Conservation (phyloP, 2,329 filamentous ascomycete species). For the Epichloe sp. region DNA sequence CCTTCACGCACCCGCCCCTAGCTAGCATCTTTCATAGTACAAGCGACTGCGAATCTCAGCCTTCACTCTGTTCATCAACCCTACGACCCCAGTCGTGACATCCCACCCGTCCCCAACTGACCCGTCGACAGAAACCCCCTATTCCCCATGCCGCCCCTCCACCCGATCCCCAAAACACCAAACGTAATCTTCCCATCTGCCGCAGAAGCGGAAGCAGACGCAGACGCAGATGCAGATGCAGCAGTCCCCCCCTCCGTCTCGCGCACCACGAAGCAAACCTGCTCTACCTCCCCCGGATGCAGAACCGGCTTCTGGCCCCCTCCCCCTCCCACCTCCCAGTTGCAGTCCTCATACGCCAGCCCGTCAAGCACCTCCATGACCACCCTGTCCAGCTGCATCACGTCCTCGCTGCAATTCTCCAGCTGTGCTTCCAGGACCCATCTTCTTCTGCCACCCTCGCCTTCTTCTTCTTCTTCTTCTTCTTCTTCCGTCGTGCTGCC, state of each 20-base stretch:
- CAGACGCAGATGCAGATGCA: slow-evolving; percentile 9
- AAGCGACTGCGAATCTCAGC: too few species aligned
- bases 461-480: not conserved
- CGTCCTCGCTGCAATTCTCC: slow-evolving; percentile 81
- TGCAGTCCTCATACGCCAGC: slow-evolving; percentile 39
- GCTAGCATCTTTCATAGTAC: too few species aligned
- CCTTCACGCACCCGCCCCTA: too few species aligned
- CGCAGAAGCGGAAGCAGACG: slow-evolving; percentile 24
- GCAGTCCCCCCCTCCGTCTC: slow-evolving; percentile 26
- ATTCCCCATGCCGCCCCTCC: slow-evolving; percentile 84
- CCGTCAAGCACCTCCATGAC: slow-evolving; percentile 39
- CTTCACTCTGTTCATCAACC: too few species aligned
- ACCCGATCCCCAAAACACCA: slow-evolving; percentile 74
- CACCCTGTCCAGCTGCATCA: slow-evolving; percentile 63
- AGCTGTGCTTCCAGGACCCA: slow-evolving; percentile 89
- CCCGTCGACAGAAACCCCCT: slow-evolving; percentile 78
- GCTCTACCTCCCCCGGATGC: slow-evolving; percentile 48
- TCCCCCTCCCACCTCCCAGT: slow-evolving; percentile 33
- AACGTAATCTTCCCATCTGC: slow-evolving; percentile 51
- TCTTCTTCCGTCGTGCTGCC: not conserved
- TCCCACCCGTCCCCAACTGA: slow-evolving; percentile 47
- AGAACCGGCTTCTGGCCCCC: slow-evolving; percentile 38
- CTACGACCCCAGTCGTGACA: too few species aligned
- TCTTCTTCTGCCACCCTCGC: slow-evolving; percentile 15
- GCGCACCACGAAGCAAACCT: slow-evolving; percentile 51